Evolutionary conservation across 345 rosid genomes (phyloP), one percentile per base, ranked within the genome.

Genomic region (Tarenaya hassleriana): DNA sequence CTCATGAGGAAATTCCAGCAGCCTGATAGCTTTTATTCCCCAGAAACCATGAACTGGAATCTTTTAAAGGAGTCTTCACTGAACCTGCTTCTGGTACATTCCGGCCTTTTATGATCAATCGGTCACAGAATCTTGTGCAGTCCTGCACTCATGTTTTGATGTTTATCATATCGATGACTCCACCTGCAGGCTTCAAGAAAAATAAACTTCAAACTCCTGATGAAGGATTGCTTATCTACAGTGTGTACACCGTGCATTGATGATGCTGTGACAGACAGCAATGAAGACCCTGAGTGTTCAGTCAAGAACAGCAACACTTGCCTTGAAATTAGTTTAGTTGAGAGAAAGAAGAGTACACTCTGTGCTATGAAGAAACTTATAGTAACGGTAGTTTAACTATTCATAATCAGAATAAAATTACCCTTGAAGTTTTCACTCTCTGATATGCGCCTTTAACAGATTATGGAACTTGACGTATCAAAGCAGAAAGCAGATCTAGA

Each of bases 21-120:
- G 27, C 20, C 47, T 43, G 31, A 42, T 50, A 55, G 3, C 17
- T 8, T 39, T 34, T 67, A 75, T 45, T 17, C 0, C 46, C 51
- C 81, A 88, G 99, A 83, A 69, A 80, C 84, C 47, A 67, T 48
- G 79, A 75, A 86, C 60, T 83, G 99, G 95, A 69, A 58, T 39
- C 31, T 75, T 47, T 33, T 86, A 63, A 76, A 80, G 76, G 87
- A 81, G 60, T 81, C 85, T 39, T 69, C 66, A 47, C 81, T 86
- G 63, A 78, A 72, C 69, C 63, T 74, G 64, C 84, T 88, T 57
- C 74, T 92, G 94, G 97, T 92, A 75, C 15, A 14, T 20, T 13
- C 47, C 41, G 16, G 15, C 57, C 21, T 47, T 0, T 16, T 61
- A 13, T 41, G 10, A 19, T 7, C 35, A 34, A 9, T 37, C 33